Conservation (phyloP, 768 basidiomycete species). For the Termitomyces bulborhizus region DNA sequence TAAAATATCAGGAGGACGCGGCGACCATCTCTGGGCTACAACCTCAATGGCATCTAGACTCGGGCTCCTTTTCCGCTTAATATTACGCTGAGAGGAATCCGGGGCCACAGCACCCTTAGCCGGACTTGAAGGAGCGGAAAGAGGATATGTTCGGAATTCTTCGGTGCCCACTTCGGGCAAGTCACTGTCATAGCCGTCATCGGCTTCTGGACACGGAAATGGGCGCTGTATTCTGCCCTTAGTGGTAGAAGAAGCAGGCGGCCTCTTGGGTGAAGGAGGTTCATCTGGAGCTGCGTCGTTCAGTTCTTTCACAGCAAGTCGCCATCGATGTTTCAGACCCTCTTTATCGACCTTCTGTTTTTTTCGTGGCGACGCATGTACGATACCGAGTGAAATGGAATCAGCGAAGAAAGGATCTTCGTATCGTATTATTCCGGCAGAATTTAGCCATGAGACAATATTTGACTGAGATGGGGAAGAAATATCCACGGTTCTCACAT, state of each 20-base stretch:
- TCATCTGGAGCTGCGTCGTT: neutral
- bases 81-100: conserved; percentile 11
- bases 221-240: neutral
- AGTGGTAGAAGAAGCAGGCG: neutral
- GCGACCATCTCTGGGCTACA: conserved; percentile 24
- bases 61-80: conserved; percentile 21
- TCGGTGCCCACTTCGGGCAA: conserved; percentile 33
- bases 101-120: neutral
- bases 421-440: conserved; percentile 37
- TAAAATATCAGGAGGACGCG: conserved; percentile 39
- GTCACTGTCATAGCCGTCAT: conserved; percentile 31
- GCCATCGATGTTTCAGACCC: conserved; percentile 38
- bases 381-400: neutral
- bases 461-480: conserved; percentile 30
- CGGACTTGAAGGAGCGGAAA: conserved; percentile 9
- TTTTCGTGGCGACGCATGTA: conserved; percentile 35
- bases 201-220: neutral
- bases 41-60: conserved; percentile 10
- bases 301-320: conserved; percentile 39
- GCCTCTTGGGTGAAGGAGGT: neutral
- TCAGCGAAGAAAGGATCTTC: conserved; percentile 28
- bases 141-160: conserved; percentile 9
- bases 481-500: conserved; percentile 25
- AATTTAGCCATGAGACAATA: conserved; percentile 27
- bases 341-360: conserved; percentile 31